Evolutionary conservation across 2,329 filamentous ascomycete species (phyloP).

Genomic region (Lasiodiplodia sp.): DNA sequence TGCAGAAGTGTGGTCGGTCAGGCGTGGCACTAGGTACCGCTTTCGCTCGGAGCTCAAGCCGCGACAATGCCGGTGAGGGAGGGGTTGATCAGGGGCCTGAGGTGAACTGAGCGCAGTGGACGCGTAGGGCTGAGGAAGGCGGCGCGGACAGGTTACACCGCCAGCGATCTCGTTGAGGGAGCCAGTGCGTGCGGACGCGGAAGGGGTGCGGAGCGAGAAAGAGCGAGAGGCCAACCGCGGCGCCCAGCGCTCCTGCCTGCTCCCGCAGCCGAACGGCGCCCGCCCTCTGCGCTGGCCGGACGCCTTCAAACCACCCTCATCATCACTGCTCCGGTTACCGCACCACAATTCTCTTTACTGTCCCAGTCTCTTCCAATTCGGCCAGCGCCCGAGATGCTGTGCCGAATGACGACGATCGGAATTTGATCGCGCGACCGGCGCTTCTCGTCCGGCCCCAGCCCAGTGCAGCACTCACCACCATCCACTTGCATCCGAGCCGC

Average conservation of each 20-base stretch:
- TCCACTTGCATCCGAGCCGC: background rate
- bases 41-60: background rate
- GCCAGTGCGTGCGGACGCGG: background rate
- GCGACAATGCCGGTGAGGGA: constrained; percentile 8
- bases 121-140: constrained; percentile 18
- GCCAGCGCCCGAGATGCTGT: background rate
- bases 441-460: background rate
- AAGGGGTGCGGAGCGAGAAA: background rate
- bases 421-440: background rate
- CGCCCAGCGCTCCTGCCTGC: background rate
- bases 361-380: background rate
- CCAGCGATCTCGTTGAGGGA: constrained; percentile 23
- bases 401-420: background rate
- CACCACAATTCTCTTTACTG: background rate
- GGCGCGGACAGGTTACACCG: background rate
- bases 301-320: background rate
- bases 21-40: background rate
- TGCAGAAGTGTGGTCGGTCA: background rate
- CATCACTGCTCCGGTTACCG: background rate
- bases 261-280: too few species aligned
- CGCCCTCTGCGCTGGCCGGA: background rate
- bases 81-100: constrained; percentile 22
- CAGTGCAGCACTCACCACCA: background rate
- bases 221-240: background rate
- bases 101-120: background rate